Base-by-base conservation (phyloP, 2,329 filamentous ascomycete species). In the Colletotrichum tofieldiae region DNA sequence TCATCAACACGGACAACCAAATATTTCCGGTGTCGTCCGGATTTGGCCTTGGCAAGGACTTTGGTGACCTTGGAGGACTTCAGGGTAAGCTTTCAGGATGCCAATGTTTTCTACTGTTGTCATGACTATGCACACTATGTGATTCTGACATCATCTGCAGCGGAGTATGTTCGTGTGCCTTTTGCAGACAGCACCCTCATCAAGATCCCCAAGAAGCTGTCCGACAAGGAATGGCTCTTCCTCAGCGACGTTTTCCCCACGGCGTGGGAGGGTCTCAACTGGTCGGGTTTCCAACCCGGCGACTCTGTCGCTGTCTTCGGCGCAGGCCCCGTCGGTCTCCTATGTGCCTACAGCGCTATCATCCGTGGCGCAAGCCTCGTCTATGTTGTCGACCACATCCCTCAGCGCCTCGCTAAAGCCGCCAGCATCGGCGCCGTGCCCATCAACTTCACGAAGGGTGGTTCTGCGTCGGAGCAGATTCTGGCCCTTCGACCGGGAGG, bases 131-230 rank as follows among this genome's bases (percentile, higher is more conserved):
- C 1, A n/a, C 12, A 3, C 51, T 1, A 32, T 32, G 20, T 7
- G 18, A 54, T 35, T 5, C 18, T 37, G 16, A 29, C 43, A n/a
- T 41, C 0, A 49, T 1, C 32, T 16, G 11, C n/a, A 75, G 77
- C 77, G 67, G 77, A 93, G 77, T 93, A 90, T 72, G 82, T 92
- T 29, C 85, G 90, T 3, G 88, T 93, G 1, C 91, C 91, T 0
- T 92, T 88, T 71, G 91, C 90, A 0, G 91, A 93, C 77, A 92
- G 91, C 81, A 92, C 92, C 72, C 88, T 88, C 8, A 79, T 93
- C 37, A 87, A 87, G 64, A 81, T 93, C 2, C 91, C 91, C 1
- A 90, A 90, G 0, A 90, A 82, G n/a, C 88, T 91, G 73, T 82
- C 90, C 54, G 90, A 93, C 77, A 84, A 86, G 0, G 90, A 91